Conservation (phyloP, 1,139 yeast genomes). For the Diutina ranongensis region DNA sequence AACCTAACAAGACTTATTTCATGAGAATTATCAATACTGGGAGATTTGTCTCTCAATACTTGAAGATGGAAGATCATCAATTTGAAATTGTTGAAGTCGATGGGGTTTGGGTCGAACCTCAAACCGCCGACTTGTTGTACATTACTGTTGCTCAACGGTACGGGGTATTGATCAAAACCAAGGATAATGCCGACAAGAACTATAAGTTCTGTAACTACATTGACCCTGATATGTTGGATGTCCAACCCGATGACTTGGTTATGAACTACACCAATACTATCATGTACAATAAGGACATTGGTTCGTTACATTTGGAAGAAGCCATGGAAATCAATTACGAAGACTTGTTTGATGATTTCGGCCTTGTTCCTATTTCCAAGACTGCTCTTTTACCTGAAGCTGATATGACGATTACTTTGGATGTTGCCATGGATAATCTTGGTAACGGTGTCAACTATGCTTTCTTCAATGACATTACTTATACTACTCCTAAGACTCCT, state of each 20-base stretch:
- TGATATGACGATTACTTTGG: slow-evolving; percentile 53
- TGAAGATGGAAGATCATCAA: slow-evolving; percentile 6
- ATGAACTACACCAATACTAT: slow-evolving; percentile 66
- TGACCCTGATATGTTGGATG: slow-evolving; percentile 74
- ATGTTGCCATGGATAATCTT: slow-evolving; percentile 69
- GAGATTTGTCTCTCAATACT: slow-evolving; percentile 3
- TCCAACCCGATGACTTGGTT: slow-evolving; percentile 46
- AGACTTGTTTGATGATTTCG: slow-evolving; percentile 50
- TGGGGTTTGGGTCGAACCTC: slow-evolving; percentile 37
- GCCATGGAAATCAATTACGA: slow-evolving; percentile 27
- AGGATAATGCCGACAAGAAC: slow-evolving; percentile 45
- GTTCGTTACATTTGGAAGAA: slow-evolving; percentile 18
- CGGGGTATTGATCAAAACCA: slow-evolving; percentile 61
- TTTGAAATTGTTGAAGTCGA: slow-evolving; percentile 5
- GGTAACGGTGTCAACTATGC: slow-evolving; percentile 82
- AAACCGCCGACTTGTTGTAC: slow-evolving; percentile 47
- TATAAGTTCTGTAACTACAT: slow-evolving; percentile 69
- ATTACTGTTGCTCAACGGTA: slow-evolving; percentile 74
- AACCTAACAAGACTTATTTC: slow-evolving; percentile 13
- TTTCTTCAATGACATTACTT: slow-evolving; percentile 78
- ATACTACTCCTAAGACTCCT: slow-evolving; percentile 72
- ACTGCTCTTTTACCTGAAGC: slow-evolving; percentile 47
- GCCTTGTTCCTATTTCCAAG: slow-evolving; percentile 44
- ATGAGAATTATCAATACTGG: slow-evolving; percentile 4
- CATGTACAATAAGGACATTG: slow-evolving; percentile 33